Evolutionary conservation across 331 rosid species (phyloP).

Genomic region (Quercus lobata): DNA sequence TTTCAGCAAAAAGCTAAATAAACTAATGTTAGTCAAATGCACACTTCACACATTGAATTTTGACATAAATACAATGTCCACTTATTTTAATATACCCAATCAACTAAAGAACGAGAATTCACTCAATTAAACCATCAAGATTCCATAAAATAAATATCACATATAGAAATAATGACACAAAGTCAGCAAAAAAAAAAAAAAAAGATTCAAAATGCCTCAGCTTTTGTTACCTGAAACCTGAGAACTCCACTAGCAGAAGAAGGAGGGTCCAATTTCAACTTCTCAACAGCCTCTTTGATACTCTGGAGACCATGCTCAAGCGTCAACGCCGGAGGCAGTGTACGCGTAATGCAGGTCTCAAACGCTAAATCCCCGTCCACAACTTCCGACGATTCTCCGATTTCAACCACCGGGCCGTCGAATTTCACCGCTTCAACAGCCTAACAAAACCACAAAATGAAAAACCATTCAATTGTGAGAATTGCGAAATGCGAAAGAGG

Average conservation of each 20-base stretch:
- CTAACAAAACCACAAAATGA: neutral
- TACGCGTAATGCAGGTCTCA: constrained; percentile 63
- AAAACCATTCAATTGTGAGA: neutral
- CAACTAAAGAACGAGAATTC: too few species aligned
- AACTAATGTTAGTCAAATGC: too few species aligned
- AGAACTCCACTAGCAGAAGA: constrained; percentile 46
- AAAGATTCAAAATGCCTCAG: neutral
- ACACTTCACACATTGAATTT: too few species aligned
- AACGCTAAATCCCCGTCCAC: constrained; percentile 40
- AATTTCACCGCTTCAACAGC: constrained; percentile 27
- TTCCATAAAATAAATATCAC: too few species aligned
- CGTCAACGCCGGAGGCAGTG: constrained; percentile 71
- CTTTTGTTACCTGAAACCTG: constrained; percentile 61
- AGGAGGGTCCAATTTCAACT: constrained; percentile 55
- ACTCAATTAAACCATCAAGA: too few species aligned
- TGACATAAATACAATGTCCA: too few species aligned
- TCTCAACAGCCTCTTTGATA: constrained; percentile 54
- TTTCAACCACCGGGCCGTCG: constrained; percentile 26
- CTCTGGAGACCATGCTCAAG: constrained; percentile 65
- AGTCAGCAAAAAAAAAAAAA: neutral
- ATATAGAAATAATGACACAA: too few species aligned
- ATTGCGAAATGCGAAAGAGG: neutral
- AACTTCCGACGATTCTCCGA: constrained; percentile 13
- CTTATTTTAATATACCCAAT: too few species aligned
- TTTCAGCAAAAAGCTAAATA: too few species aligned